Evolutionary conservation across 139 green algal genomes (phyloP), one percentile per base, ranked within the genome.

Genomic region (Gonium pectorale): DNA sequence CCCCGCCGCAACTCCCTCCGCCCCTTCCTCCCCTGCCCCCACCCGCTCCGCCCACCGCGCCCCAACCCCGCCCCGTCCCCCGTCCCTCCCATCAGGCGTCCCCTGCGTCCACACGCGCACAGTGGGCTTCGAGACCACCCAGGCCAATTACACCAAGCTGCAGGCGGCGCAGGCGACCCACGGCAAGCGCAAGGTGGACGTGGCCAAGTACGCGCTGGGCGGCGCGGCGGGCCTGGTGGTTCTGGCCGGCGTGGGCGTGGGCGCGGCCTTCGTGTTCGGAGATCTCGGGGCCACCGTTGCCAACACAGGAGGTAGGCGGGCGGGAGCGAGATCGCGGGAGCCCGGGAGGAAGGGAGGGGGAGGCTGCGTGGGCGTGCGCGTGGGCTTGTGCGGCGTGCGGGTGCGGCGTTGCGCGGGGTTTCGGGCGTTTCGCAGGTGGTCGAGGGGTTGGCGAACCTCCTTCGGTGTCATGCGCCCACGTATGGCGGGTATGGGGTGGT

Each of bases 111-210:
- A 93, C 89, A 95, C 92, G 5, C 56, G 68, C 37, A 88, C 92
- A 40, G 86, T 94, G 24, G 88, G 89, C 56, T 94, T 95, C 79
- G 91, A 95, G 78, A 93, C 89, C 33, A 94, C 73, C 33, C 74
- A 67, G 8, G 35, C 73, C 26, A 31, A 83, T 26, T 89, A 84
- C 44, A 22, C 72, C n/a, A 35, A 84, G 70, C 68, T 92, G 69
- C 88, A 91, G 31, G 3, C 35, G 26, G 24, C 56, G 27, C 35
- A 26, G 35, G 26, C 33, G 22, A 37, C 24, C 3, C 21, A 44
- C 9, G 74, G 74, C 38, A n/a, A 72, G 59, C 49, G 71, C 31
- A 90, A 88, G 69, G 56, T 74, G 7, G 67, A 89, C 22, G 51
- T 81, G 9, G 60, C 89, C 7, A 87, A 81, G 67, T 91, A 87